Evolutionary conservation across 176 grass and related monocot genomes (phyloP).

Genomic region (Triticum urartu): DNA sequence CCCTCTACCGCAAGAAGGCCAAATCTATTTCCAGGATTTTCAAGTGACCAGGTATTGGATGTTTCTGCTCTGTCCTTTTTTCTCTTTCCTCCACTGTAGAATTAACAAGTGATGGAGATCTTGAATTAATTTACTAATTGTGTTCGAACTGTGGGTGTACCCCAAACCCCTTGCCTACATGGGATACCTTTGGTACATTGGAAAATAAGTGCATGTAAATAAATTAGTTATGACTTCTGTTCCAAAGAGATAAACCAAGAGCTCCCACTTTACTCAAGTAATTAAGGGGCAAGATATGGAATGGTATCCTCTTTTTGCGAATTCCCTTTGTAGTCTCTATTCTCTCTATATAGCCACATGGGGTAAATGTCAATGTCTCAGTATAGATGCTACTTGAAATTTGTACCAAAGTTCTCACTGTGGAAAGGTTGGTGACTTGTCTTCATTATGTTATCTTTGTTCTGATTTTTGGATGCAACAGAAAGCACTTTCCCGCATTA

Average conservation of each 20-base stretch:
- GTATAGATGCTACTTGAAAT: background rate
- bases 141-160: background rate
- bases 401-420: background rate
- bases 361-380: background rate
- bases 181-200: background rate
- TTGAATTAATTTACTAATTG: background rate
- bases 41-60: slow-evolving; percentile 55
- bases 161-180: background rate
- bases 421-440: background rate
- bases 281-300: background rate
- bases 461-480: background rate
- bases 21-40: slow-evolving; percentile 32
- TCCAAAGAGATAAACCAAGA: slow-evolving; percentile 1
- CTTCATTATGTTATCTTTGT: background rate
- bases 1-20: slow-evolving; percentile 50
- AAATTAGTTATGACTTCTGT: background rate
- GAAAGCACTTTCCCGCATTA: background rate
- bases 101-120: slow-evolving; percentile 3
- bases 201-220: background rate
- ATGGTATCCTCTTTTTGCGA: too few relatives aligned
- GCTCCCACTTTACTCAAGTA: background rate
- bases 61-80: slow-evolving; percentile 26
- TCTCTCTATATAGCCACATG: background rate
- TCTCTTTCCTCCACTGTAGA: background rate
- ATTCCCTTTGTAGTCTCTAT: background rate